These are phyloP conservation scores for Fusarium concolor DNA, from an alignment of 2,329 filamentous ascomycete species.

Conservation along the genomic window DNA sequence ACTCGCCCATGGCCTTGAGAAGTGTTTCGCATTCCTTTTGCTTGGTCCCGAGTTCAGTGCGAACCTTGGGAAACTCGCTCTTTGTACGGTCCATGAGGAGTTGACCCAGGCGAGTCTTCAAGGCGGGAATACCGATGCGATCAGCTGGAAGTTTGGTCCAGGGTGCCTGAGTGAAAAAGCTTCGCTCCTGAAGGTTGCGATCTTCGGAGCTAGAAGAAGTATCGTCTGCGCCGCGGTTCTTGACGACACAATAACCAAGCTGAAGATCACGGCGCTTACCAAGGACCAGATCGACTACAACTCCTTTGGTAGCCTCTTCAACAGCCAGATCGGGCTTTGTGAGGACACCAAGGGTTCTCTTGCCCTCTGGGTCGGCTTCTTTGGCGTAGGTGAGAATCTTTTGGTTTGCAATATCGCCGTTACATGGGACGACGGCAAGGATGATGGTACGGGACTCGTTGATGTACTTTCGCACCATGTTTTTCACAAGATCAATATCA, in stretches of 20 bases:
- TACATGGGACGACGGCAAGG: slow-evolving; percentile 58
- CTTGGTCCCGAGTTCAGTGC: slow-evolving; percentile 43
- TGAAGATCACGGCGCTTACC: slow-evolving; percentile 56
- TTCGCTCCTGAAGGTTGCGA: slow-evolving; percentile 50
- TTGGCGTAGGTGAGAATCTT: slow-evolving; percentile 54
- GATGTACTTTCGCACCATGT: slow-evolving; percentile 62
- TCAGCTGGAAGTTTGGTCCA: slow-evolving; percentile 51
- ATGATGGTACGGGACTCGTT: slow-evolving; percentile 61
- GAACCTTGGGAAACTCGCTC: slow-evolving; percentile 53
- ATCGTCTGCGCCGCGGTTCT: slow-evolving; percentile 61
- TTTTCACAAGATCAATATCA: slow-evolving; percentile 59
- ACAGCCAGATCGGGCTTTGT: slow-evolving; percentile 70
- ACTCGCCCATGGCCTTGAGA: slow-evolving; percentile 49
- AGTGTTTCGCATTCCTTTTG: slow-evolving; percentile 21
- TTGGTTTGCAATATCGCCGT: slow-evolving; percentile 55
- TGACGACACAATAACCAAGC: slow-evolving; percentile 62
- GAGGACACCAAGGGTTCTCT: slow-evolving; percentile 60
- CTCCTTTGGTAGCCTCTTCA: slow-evolving; percentile 54
- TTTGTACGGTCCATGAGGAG: slow-evolving; percentile 57
- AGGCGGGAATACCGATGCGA: slow-evolving; percentile 50
- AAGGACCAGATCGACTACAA: slow-evolving; percentile 55
- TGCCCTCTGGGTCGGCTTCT: slow-evolving; percentile 54
- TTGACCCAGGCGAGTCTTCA: slow-evolving; percentile 51
- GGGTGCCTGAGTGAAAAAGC: slow-evolving; percentile 52
- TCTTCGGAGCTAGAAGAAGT: slow-evolving; percentile 46